Evolutionary conservation across 2,329 filamentous ascomycete species (phyloP), one percentile per base, ranked within the genome.

Genomic region (Boeremia lycopersici): DNA sequence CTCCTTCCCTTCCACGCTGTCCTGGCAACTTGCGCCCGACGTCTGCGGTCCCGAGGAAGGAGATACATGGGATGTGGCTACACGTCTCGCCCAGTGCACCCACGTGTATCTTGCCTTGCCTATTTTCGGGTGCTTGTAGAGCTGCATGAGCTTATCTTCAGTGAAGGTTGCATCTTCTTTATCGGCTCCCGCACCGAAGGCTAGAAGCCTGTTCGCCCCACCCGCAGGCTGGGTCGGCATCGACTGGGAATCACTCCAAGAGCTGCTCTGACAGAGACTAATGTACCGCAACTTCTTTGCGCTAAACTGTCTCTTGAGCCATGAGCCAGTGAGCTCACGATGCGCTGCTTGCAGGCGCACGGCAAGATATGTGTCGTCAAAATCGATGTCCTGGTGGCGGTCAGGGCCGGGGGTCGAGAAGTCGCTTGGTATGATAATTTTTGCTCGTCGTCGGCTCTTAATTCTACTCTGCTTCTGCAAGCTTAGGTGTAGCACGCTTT

Each of bases 61-160:
- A 10, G 39, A 15, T 7, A 26, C 17, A 33, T 70, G 66, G 2
- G 53, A 50, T 5, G 52, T 57, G 17, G 68, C 62, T 1, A 73
- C 53, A 10, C 74, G 66, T 40, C 74, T 68, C 5, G 74, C 76
- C 77, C 77, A 79, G 39, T 77, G 70, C 12, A 79, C 77, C 68
- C 78, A 79, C 10, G 72, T 76, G 48, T 76, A 78, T 34, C 73
- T 62, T 7, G 65, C 71, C 43, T 72, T 72, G 0, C 75, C 78
- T 1, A 59, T 54, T 6, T 42, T 51, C 0, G 77, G 78, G 0
- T 65, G 41, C 3, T 54, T 57, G 55, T 74, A 79, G 6, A 75
- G 61, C 3, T 64, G 61, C 46, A 77, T 57, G 13, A 79, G 64
- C 25, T 73, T 71, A 30, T 73, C 68, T 57, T 78, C 77, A 11